phyloP scores from a whole-genome alignment of 2,329 filamentous ascomycete genomes.

The Aspergillus bombycis region DNA sequence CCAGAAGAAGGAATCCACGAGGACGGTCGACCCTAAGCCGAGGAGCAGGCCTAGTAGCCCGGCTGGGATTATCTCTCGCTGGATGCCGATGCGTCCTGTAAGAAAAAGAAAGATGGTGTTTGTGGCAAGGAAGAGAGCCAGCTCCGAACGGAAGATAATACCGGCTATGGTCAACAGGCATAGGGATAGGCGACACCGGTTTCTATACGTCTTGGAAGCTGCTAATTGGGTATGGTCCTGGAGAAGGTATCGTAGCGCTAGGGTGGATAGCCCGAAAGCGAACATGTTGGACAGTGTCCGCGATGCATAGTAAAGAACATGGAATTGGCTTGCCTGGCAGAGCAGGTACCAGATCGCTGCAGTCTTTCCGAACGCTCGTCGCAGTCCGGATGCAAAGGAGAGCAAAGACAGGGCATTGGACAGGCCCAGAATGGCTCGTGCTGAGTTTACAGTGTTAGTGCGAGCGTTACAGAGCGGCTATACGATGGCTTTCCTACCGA shows the following conservation, averaged over 20 bases:
- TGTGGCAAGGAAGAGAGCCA: constrained; percentile 76
- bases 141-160: constrained; percentile 84
- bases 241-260: constrained; percentile 53
- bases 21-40: constrained; percentile 70
- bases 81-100: constrained; percentile 56
- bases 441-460: constrained; percentile 42
- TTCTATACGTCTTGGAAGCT: constrained; percentile 31
- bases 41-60: constrained; percentile 67
- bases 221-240: constrained; percentile 38
- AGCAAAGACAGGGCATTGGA: constrained; percentile 73
- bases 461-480: neutral
- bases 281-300: constrained; percentile 96
- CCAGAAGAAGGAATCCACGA: constrained; percentile 93
- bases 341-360: constrained; percentile 78
- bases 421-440: constrained; percentile 75
- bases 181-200: constrained; percentile 66
- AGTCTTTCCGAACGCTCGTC: constrained; percentile 67
- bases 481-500: constrained; percentile 47
- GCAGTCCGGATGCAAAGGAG: constrained; percentile 66
- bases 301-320: constrained; percentile 89
- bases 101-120: constrained; percentile 68
- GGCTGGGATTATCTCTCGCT: constrained; percentile 62
- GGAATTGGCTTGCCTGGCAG: constrained; percentile 83
- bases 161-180: constrained; percentile 78
- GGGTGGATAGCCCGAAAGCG: constrained; percentile 70